These are phyloP conservation scores for Trichaptum fuscoviolaceum DNA, from an alignment of 768 basidiomycete species.

Conservation along the genomic window DNA sequence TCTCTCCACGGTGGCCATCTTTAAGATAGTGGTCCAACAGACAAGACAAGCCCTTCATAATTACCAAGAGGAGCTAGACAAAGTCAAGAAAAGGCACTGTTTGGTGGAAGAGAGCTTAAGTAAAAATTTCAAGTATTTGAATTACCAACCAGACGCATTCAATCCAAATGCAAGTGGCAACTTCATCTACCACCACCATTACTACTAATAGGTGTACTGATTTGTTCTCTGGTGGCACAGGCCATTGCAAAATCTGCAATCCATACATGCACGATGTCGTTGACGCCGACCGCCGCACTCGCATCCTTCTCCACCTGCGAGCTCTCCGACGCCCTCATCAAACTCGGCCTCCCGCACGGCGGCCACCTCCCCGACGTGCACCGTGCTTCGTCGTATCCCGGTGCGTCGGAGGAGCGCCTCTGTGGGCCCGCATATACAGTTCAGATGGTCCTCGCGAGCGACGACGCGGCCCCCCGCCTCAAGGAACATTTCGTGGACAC, in stretches of 20 bases:
- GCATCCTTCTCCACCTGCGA: conserved; percentile 68
- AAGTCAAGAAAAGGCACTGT: no score
- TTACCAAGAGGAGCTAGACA: no score
- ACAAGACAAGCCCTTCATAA: no score
- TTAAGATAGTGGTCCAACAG: no score
- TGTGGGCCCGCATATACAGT: conserved; percentile 88
- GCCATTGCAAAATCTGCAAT: background rate
- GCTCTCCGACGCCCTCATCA: conserved; percentile 84
- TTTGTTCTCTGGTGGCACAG: no score
- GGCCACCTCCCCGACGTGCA: conserved; percentile 79
- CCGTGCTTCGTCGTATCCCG: conserved; percentile 42
- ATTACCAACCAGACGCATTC: no score
- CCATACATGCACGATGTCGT: background rate
- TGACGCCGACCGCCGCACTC: conserved; percentile 8
- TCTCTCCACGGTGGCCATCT: no score
- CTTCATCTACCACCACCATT: no score
- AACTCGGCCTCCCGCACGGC: conserved; percentile 64
- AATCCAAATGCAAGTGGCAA: no score
- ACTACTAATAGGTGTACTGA: no score
- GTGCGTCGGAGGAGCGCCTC: conserved; percentile 26
- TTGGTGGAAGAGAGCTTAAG: no score
- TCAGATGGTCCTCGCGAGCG: conserved; percentile 61
- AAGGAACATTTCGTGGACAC: conserved; percentile 80
- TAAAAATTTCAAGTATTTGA: no score
- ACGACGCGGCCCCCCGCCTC: conserved; percentile 52